Percentiles rank a stretch among this genome's conserved stretches.
Evolutionary conservation across 352 stramenopile genomes (phyloP).

Genomic region (Hyaloperonospora brassicae): DNA sequence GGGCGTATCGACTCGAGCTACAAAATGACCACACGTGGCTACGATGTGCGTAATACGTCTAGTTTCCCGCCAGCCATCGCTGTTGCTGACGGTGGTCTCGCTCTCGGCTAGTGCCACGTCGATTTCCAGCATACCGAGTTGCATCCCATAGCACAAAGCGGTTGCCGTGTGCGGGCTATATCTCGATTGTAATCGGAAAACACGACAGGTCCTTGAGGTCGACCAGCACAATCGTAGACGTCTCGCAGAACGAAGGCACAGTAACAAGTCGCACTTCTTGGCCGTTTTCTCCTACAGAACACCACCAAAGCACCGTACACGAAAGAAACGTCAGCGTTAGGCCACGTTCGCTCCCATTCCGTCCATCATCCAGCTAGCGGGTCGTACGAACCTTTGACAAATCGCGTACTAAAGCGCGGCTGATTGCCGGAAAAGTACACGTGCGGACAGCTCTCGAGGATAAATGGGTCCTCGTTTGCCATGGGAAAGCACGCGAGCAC

Average conservation of each 20-base stretch:
- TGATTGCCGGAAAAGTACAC: conserved; percentile 92
- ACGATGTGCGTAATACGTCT: too few species aligned
- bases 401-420: conserved; percentile 69
- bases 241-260: conserved; percentile 86
- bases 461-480: conserved; percentile 86
- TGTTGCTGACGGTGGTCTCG: too few species aligned
- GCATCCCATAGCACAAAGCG: too few species aligned
- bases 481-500: conserved; percentile 88
- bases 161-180: conserved; percentile 4
- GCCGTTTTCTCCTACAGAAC: conserved; percentile 27
- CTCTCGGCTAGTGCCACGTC: too few species aligned
- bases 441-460: conserved; percentile 80
- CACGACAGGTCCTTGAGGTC: conserved; percentile 81
- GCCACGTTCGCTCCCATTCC: background rate
- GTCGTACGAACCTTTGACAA: conserved; percentile 44
- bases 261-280: conserved; percentile 76
- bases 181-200: conserved; percentile 49
- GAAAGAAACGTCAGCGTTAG: conserved; percentile 4
- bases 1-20: too few species aligned
- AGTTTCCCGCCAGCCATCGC: too few species aligned
- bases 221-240: conserved; percentile 86
- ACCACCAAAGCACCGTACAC: background rate
- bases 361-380: background rate
- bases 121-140: too few species aligned
- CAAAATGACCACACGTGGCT: too few species aligned